Evolutionary conservation across 78 protist genomes (phyloP), one percentile per base, ranked within the genome.

Genomic region (Dictyostelium discoideum): DNA sequence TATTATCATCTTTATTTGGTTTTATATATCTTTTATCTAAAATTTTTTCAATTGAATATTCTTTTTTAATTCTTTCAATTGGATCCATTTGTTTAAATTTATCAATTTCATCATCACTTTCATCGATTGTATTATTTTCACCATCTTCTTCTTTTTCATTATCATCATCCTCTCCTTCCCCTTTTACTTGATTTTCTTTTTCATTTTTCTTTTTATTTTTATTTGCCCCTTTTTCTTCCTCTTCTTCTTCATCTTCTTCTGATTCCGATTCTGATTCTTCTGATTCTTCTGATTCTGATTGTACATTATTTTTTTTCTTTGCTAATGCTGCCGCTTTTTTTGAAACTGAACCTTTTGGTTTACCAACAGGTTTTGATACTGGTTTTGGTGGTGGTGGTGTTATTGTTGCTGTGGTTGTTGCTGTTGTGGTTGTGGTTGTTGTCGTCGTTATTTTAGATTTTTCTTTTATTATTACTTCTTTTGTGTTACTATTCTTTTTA

Each of bases 1-100:
- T 50, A 48, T 76, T 76, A 44, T 20, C 77, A 32, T 69, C 76
- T 24, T 32, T 72, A 22, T 48, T 32, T 26, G 78, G 32, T 54
- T 63, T 44, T 0, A 11, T 20, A 57, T 50, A 76, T 42, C 94
- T n/a, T 57, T 24, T 63, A 22, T 89, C 87, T 42, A 89, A 44
- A 69, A 89, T 63, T 24, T 89, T 89, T 46, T 89, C 94, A 39
- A 89, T 44, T 24, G 94, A 44, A 32, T 44, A 89, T 37, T 89
- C 94, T 29, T 37, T 29, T 48, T 89, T 26, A 42, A 89, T 42
- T 24, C 94, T 69, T 42, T 78, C 63, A n/a, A 29, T 76, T 26
- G 67, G 42, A 13, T 46, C 76, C 63, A 57, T 76, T 20, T 78
- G n/a, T 37, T 78, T 87, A 16, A 87, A 42, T 74, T 42, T 42